A percentile compares a stretch with the other conserved stretches of the same genome.
phyloP scores from a whole-genome alignment of 2,329 filamentous ascomycete species.

The Penicillium hordei region DNA sequence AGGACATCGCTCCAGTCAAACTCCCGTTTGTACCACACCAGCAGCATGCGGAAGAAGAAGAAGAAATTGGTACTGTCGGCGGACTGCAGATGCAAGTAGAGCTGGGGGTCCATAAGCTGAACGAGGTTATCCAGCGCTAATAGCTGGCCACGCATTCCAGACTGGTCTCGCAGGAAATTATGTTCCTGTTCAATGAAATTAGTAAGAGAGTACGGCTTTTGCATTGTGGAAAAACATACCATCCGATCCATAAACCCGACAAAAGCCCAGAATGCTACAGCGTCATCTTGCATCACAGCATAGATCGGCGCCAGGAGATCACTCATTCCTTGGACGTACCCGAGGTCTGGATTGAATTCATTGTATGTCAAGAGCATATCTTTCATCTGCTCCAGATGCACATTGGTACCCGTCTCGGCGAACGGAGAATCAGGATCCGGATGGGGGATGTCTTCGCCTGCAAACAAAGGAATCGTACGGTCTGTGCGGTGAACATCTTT shows the following conservation, averaged over 20 bases:
- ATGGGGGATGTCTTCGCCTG: constrained; percentile 93
- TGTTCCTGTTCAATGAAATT: constrained; percentile 58
- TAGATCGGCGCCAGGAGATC: constrained; percentile 95
- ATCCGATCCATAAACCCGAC: constrained; percentile 96
- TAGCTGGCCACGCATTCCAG: constrained; percentile 91
- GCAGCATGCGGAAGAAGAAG: constrained; percentile 98
- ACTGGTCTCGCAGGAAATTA: constrained; percentile 94
- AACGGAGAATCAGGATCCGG: constrained; percentile 96
- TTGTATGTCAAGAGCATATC: constrained; percentile 99
- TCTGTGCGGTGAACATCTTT: constrained; percentile 98
- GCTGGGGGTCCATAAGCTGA: constrained; percentile 91
- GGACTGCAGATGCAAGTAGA: constrained; percentile 84
- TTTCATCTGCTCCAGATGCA: constrained; percentile 98
- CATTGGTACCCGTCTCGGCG: constrained; percentile 87
- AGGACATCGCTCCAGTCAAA: constrained; percentile 87
- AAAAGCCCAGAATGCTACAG: constrained; percentile 95
- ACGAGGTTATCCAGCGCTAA: constrained; percentile 90
- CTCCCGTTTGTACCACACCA: constrained; percentile 98
- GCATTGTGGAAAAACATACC: constrained; percentile 44
- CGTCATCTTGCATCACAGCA: constrained; percentile 95
- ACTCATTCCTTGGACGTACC: constrained; percentile 98
- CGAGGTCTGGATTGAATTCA: constrained; percentile 91
- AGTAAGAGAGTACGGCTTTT: neutral
- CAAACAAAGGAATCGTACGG: constrained; percentile 89
- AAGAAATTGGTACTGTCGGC: constrained; percentile 99